phyloP scores from a whole-genome alignment of 139 green algal species.

The Auxenochlorella pyrenoidosa region DNA sequence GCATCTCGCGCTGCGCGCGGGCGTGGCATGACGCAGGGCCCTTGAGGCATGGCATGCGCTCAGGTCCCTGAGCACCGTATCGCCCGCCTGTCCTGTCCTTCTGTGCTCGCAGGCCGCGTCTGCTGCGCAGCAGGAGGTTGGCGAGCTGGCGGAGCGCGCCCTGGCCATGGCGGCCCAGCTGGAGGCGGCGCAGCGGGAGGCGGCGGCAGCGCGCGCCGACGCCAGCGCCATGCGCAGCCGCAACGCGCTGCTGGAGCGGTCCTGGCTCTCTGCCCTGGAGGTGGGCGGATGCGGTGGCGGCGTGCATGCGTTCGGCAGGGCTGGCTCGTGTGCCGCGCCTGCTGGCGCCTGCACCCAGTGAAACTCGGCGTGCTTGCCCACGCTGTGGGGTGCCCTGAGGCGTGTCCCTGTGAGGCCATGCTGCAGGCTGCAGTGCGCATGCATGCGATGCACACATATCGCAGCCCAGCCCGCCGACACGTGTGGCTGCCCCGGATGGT shows the following conservation, averaged over 20 bases:
- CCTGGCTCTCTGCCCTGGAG: not conserved
- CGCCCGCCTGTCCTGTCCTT: not conserved
- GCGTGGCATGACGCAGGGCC: too few relatives aligned
- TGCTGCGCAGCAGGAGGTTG: not conserved
- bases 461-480: too few relatives aligned
- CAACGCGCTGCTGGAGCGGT: conserved; percentile 19
- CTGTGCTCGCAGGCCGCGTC: not conserved
- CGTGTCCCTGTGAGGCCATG: too few relatives aligned
- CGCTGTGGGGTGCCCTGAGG: too few relatives aligned
- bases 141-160: not conserved
- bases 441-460: too few relatives aligned
- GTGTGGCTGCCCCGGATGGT: too few relatives aligned
- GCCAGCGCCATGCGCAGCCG: conserved; percentile 1
- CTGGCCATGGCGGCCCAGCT: not conserved
- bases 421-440: too few relatives aligned
- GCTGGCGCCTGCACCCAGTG: not conserved
- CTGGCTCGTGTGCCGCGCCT: not conserved
- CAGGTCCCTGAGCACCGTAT: not conserved
- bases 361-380: too few relatives aligned
- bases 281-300: not conserved
- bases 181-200: not conserved
- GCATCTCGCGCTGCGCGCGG: too few relatives aligned
- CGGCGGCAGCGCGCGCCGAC: not conserved
- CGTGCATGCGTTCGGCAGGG: too few relatives aligned
- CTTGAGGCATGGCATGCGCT: too few relatives aligned